These are phyloP conservation scores for Amoeboaphelidium protococcarum DNA, from an alignment of 371 early-diverging fungal species.

Conservation along the genomic window DNA sequence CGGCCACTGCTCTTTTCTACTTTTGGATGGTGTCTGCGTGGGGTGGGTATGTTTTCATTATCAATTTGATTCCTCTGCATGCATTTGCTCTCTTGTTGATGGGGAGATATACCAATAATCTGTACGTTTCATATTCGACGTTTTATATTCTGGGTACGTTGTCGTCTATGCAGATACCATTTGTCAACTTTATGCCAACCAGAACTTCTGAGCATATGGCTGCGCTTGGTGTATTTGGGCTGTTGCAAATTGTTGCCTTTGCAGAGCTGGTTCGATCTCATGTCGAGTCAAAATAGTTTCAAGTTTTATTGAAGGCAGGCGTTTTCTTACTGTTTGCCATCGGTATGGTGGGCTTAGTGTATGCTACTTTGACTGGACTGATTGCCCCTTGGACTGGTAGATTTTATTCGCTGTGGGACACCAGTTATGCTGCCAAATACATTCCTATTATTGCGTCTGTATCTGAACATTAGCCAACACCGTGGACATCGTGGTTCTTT, in stretches of 20 bases:
- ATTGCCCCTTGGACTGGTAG: slow-evolving; percentile 96
- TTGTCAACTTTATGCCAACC: slow-evolving; percentile 94
- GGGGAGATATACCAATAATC: slow-evolving; percentile 74
- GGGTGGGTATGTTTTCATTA: slow-evolving; percentile 99
- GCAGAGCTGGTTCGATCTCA: slow-evolving; percentile 46
- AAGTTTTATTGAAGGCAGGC: slow-evolving; percentile 27
- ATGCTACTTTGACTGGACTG: slow-evolving; percentile 44
- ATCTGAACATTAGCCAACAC: slow-evolving; percentile 95
- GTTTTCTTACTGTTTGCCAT: slow-evolving; percentile 23
- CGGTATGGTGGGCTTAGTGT: slow-evolving; percentile 23
- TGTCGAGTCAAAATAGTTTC: slow-evolving; percentile 57
- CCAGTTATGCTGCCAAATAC: slow-evolving; percentile 90
- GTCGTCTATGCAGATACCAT: slow-evolving; percentile 91
- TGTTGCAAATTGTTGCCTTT: slow-evolving; percentile 78
- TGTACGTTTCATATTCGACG: slow-evolving; percentile 87
- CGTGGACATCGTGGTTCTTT: slow-evolving; percentile 97
- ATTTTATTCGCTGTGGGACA: slow-evolving; percentile 96
- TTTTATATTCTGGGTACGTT: slow-evolving; percentile 88
- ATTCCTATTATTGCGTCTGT: slow-evolving; percentile 98
- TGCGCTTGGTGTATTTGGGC: slow-evolving; percentile 74
- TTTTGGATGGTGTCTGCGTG: slow-evolving; percentile 98
- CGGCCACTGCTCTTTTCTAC: slow-evolving; percentile 68
- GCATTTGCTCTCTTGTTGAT: slow-evolving; percentile 76
- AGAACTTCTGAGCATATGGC: slow-evolving; percentile 96
- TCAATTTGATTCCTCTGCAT: slow-evolving; percentile 90